Base-by-base conservation (phyloP, 2,329 filamentous ascomycete species). In the Westerdykella sp. region DNA sequence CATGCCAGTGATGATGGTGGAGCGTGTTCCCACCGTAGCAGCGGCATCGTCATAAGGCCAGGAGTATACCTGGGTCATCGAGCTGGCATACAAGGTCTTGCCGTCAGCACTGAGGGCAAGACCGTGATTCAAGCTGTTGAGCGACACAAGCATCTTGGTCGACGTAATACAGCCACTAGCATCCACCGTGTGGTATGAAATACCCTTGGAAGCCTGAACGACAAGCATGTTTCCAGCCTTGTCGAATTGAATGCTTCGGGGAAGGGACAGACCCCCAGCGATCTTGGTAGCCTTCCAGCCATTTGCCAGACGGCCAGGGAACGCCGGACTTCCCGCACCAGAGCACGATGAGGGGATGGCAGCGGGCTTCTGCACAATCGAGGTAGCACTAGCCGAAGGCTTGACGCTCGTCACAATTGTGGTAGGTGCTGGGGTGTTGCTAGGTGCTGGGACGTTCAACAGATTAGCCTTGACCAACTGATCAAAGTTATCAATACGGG, bases 1-100 rank as follows among this genome's bases (percentile, higher is more conserved):
- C 41, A 62, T 72, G 79, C 87, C 85, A 50, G 79, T 80, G 34
- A 69, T 69, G 40, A 88, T 70, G 4, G 87, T 53, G 1, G 74
- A 76, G 41, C 62, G 64, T 43, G 69, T 71, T 44, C 68, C 69
- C 28, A 79, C 68, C 5, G 73, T 72, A 30, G 60, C 66, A 10
- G 60, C 61, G 3, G 63, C 57, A 16, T 77, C 66, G 52, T 85
- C 73, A 59, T 89, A 88, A 14, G 70, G 60, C 79, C 81, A 87
- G 4, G 77, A 70, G 57, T 73, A 83, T 23, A 82, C 80, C 7
- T 73, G 69, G 30, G 77, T 73, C 25, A 73, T 63, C 3, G 74
- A 76, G 1, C 82, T 85, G 13, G 71, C 73, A 50, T 75, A 76
- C 5, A 77, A 60, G 4, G 69, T 74, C 37, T 57, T 68, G 10